These are phyloP conservation scores for Trametopsis cervina DNA, from an alignment of 768 basidiomycete genomes.

Conservation along the genomic window DNA sequence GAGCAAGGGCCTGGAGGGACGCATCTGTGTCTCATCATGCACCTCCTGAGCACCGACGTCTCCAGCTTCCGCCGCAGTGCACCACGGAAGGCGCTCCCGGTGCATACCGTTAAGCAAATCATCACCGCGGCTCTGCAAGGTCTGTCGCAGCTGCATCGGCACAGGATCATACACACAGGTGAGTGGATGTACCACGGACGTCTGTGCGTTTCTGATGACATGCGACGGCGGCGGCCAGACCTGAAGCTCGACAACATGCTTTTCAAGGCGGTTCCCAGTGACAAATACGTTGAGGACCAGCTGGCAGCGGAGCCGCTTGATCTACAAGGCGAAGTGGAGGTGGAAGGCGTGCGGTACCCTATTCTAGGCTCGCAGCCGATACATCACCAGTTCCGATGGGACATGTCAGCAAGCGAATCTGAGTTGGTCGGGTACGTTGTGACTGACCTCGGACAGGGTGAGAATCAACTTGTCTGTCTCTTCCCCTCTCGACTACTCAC, in stretches of 20 bases:
- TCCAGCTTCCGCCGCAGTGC: constrained; percentile 15
- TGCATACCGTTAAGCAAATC: constrained; percentile 15
- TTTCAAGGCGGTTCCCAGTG: constrained; percentile 12
- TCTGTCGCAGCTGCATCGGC: constrained; percentile 13
- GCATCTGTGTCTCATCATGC: constrained; percentile 21
- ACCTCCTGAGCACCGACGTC: constrained; percentile 17
- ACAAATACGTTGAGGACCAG: constrained; percentile 10
- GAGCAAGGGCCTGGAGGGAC: constrained; percentile 10
- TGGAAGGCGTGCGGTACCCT: constrained; percentile 6
- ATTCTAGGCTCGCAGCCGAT: constrained; percentile 17
- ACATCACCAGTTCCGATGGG: constrained; percentile 10
- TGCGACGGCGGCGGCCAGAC: constrained; percentile 10
- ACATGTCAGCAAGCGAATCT: constrained; percentile 11
- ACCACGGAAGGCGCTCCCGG: constrained; percentile 14
- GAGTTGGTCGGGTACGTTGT: constrained; percentile 10
- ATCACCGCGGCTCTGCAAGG: constrained; percentile 12
- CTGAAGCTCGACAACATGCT: constrained; percentile 23
- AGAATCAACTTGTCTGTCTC: not conserved
- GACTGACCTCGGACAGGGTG: constrained; percentile 20
- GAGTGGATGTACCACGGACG: too few relatives aligned
- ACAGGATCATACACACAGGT: constrained; percentile 20
- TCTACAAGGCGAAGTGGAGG: constrained; percentile 8
- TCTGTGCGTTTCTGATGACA: not conserved
- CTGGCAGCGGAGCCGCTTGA: not conserved
- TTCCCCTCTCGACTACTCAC: not conserved